Evolutionary conservation across 2,329 filamentous ascomycete genomes (phyloP).

Genomic region (Alternaria postmessia): DNA sequence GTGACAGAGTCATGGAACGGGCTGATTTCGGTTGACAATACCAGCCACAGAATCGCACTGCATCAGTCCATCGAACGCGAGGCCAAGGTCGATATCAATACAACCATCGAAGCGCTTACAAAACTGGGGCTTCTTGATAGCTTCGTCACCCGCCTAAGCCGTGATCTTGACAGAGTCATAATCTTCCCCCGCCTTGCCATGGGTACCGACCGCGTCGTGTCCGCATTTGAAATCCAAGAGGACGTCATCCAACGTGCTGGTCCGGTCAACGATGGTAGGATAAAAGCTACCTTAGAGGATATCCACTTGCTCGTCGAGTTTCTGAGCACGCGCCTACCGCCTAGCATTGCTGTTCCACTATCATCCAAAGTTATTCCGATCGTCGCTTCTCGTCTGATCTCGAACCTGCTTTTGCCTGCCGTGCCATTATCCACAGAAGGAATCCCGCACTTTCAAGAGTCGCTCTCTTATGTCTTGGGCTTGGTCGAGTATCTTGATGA

Average conservation of each 20-base stretch:
- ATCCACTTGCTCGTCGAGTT: slow-evolving; percentile 57
- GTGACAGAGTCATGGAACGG: slow-evolving; percentile 75
- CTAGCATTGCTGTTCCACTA: slow-evolving; percentile 61
- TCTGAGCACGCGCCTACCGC: slow-evolving; percentile 60
- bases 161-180: slow-evolving; percentile 68
- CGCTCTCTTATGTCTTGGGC: slow-evolving; percentile 68
- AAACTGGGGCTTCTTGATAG: slow-evolving; percentile 55
- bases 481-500: slow-evolving; percentile 71
- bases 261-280: slow-evolving; percentile 35
- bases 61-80: slow-evolving; percentile 55
- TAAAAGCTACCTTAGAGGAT: slow-evolving; percentile 42
- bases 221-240: slow-evolving; percentile 43
- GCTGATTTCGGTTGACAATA: slow-evolving; percentile 69
- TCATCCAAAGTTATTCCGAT: slow-evolving; percentile 75
- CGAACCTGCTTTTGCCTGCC: slow-evolving; percentile 75
- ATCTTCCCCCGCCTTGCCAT: slow-evolving; percentile 65
- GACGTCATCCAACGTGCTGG: slow-evolving; percentile 46
- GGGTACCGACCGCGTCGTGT: slow-evolving; percentile 46
- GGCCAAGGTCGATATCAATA: slow-evolving; percentile 40
- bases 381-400: slow-evolving; percentile 72
- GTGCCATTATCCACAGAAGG: slow-evolving; percentile 78
- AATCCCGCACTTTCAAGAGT: slow-evolving; percentile 74
- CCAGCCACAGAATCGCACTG: slow-evolving; percentile 65
- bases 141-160: slow-evolving; percentile 67
- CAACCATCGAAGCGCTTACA: slow-evolving; percentile 46